Percentiles rank a stretch among this genome's conserved stretches.
phyloP scores from a whole-genome alignment of 371 early-diverging fungal species.

The Nematocida homosporus region DNA sequence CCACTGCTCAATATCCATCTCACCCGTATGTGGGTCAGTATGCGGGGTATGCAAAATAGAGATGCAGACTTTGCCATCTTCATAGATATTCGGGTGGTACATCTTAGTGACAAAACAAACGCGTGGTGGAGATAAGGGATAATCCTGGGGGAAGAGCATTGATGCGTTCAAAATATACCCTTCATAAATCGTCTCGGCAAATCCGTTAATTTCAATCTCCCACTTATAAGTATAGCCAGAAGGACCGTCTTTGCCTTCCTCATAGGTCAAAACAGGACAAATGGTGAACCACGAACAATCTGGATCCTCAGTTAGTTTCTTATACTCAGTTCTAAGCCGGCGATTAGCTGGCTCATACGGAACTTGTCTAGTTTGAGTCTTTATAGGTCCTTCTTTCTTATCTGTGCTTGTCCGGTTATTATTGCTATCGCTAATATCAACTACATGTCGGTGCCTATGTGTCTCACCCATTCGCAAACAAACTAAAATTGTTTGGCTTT shows the following conservation, averaged over 20 bases:
- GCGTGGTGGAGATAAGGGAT: conserved; percentile 77
- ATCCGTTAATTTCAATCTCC: conserved; percentile 67
- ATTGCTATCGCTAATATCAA: too few species aligned
- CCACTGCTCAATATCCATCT: conserved; percentile 72
- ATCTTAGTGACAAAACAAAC: conserved; percentile 76
- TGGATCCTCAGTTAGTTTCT: conserved; percentile 48
- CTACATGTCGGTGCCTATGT: too few species aligned
- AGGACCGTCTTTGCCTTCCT: conserved; percentile 4
- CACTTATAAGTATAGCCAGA: conserved; percentile 47
- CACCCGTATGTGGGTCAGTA: conserved; percentile 69
- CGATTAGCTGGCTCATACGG: not conserved
- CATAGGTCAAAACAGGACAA: not conserved
- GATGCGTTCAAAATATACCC: conserved; percentile 70
- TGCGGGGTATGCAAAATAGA: conserved; percentile 95
- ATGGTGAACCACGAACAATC: conserved; percentile 46
- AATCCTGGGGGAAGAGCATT: conserved; percentile 70
- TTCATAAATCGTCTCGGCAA: conserved; percentile 71
- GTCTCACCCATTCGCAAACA: too few species aligned
- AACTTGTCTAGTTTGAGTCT: too few species aligned
- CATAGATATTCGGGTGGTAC: conserved; percentile 76
- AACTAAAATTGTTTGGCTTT: too few species aligned
- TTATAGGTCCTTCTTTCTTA: too few species aligned
- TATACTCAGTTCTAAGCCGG: conserved; percentile 42
- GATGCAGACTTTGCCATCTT: conserved; percentile 93
- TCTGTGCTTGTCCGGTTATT: too few species aligned